Evolutionary conservation across 371 early-diverging fungal species (phyloP).

Genomic region (Mucor lusitanicus): DNA sequence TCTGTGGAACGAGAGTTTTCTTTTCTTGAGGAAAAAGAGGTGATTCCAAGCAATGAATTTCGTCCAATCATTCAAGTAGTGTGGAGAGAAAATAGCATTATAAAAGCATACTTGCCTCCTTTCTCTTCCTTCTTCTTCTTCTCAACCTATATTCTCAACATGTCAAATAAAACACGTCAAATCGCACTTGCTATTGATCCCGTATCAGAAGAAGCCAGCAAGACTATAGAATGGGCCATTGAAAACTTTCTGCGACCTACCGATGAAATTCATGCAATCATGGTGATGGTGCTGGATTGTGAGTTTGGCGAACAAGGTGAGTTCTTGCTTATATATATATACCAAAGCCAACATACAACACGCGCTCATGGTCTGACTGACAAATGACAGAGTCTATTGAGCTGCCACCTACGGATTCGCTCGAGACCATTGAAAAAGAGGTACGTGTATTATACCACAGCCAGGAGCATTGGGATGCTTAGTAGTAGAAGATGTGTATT

Average conservation of each 20-base stretch:
- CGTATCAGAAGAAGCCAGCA: constrained; percentile 31
- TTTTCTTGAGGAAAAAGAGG: neutral
- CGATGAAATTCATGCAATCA: constrained; percentile 46
- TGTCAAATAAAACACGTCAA: constrained; percentile 26
- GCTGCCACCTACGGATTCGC: constrained; percentile 21
- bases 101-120: neutral
- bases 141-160: neutral
- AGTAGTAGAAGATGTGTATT: too few relatives aligned
- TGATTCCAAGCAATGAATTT: neutral
- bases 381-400: constrained; percentile 7
- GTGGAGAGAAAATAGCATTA: neutral
- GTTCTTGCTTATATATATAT: neutral
- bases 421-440: constrained; percentile 32
- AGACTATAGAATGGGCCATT: constrained; percentile 48
- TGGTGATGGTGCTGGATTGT: constrained; percentile 37
- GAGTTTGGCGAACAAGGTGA: constrained; percentile 46
- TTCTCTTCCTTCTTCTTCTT: constrained; percentile 6
- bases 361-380: neutral
- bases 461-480: neutral
- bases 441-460: constrained; percentile 19
- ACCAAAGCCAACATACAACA: too few relatives aligned
- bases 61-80: neutral
- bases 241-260: constrained; percentile 39
- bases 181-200: constrained; percentile 51
- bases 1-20: too few relatives aligned